Evolutionary conservation across 2,329 filamentous ascomycete genomes (phyloP), one percentile per base, ranked within the genome.

Genomic region (Pseudopithomyces chartarum): DNA sequence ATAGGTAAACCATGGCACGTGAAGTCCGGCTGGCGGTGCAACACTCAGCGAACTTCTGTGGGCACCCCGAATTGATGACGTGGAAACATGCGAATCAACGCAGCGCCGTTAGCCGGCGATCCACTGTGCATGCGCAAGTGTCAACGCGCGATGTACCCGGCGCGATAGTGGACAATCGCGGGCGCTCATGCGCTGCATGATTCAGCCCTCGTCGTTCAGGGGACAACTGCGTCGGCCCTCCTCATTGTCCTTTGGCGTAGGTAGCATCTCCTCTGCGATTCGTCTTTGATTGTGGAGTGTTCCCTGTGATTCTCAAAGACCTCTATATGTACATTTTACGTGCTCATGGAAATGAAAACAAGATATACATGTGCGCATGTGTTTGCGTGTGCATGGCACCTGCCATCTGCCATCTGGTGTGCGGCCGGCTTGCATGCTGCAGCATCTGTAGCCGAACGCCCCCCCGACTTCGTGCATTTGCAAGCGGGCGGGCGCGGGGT

Each of bases 81-180:
- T 51, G 10, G 23, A 22, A 34, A 33, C 12, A 19, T 11, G 2
- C 15, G 22, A 33, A 33, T 38, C 6, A 40, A 52, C 13, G 54
- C 26, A 49, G 36, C 29, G 55, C 45, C 45, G 55, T 57, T 57
- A 45, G 54, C 54, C 38, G 55, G 42, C 39, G 52, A 48, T 54
- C 52, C 39, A 45, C 47, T 49, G 32, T 55, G 56, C 56, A 55
- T 58, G 56, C 56, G 42, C 55, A 50, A 44, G 52, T 56, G 29
- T 46, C 38, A 42, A 54, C 38, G 55, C 50, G 42, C 40, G 29
- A 52, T 50, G 53, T 47, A 45, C 26, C 12, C 12, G 11, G 39
- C 43, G 34, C 32, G 22, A 26, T 47, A 45, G 46, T 34, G 42
- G 20, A n/a, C 8, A 26, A 26, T 49, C 36, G 26, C 44, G 38